A percentile compares a stretch with the other conserved stretches of the same genome.
Conservation (phyloP, 2,329 filamentous ascomycete genomes). For the Penicillium sp. region DNA sequence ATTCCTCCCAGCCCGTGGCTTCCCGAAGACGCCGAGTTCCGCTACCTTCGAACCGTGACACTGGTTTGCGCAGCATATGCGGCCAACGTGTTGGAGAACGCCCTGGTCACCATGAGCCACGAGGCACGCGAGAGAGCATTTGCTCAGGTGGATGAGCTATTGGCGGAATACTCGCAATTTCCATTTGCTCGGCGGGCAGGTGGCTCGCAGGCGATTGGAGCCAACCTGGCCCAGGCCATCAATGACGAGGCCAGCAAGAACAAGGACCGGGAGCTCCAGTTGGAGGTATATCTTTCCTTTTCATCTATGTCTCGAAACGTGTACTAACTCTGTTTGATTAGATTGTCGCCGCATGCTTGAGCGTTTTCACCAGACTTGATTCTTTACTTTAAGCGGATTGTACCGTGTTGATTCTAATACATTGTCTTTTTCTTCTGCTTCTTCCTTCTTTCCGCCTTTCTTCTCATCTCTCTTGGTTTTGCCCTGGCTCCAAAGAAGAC, state of each 20-base stretch:
- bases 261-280: constrained; percentile 91
- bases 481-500: background rate
- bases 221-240: constrained; percentile 84
- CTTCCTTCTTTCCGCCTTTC: constrained; percentile 5
- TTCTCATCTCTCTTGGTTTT: constrained; percentile 6
- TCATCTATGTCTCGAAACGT: background rate
- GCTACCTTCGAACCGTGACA: constrained; percentile 82
- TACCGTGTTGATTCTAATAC: constrained; percentile 23
- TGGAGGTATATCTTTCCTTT: constrained; percentile 65
- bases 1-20: constrained; percentile 81
- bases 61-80: constrained; percentile 99
- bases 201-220: constrained; percentile 77
- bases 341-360: constrained; percentile 89
- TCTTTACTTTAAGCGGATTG: constrained; percentile 66
- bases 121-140: constrained; percentile 93
- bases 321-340: constrained; percentile 30
- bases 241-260: constrained; percentile 77
- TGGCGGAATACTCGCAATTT: constrained; percentile 96
- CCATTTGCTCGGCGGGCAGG: constrained; percentile 79
- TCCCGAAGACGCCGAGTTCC: constrained; percentile 89
- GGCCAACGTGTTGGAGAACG: constrained; percentile 96
- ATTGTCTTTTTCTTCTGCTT: constrained; percentile 17
- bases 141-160: constrained; percentile 90
- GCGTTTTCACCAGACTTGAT: constrained; percentile 95
- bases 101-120: constrained; percentile 86